phyloP scores from a whole-genome alignment of 106 monocot species.

The Phalaenopsis aphrodite region DNA sequence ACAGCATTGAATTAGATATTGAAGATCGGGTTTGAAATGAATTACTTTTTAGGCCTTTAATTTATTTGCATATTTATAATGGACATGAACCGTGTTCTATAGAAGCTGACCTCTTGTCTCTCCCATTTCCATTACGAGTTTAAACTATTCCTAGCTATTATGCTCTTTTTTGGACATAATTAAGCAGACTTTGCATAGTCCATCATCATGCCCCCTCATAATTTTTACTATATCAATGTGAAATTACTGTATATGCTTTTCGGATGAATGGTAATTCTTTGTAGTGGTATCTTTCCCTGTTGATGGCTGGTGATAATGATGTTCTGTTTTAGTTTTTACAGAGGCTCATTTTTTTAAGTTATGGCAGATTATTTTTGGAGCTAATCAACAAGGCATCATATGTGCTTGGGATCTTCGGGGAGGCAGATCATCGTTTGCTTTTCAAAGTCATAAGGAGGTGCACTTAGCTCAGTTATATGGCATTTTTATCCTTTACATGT shows the following conservation, averaged over 20 bases:
- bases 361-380: slow-evolving; percentile 71
- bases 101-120: background rate
- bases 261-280: background rate
- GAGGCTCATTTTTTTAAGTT: background rate
- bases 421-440: slow-evolving; percentile 75
- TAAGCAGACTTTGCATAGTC: background rate
- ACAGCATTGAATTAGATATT: slow-evolving; percentile 54
- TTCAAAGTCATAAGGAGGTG: slow-evolving; percentile 85
- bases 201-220: background rate
- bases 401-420: slow-evolving; percentile 97
- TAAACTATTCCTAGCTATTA: background rate
- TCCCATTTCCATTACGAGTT: background rate
- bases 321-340: slow-evolving; percentile 4
- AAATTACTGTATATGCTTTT: background rate
- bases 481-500: background rate
- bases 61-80: background rate
- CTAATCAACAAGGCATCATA: slow-evolving; percentile 58
- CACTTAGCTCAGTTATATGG: background rate
- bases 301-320: background rate
- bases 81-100: background rate
- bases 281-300: background rate
- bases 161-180: background rate
- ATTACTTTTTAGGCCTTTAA: background rate
- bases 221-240: background rate
- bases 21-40: slow-evolving; percentile 60